Base-by-base conservation (phyloP, 1,284 basidiomycete genomes). In the Trametes polyzona region DNA sequence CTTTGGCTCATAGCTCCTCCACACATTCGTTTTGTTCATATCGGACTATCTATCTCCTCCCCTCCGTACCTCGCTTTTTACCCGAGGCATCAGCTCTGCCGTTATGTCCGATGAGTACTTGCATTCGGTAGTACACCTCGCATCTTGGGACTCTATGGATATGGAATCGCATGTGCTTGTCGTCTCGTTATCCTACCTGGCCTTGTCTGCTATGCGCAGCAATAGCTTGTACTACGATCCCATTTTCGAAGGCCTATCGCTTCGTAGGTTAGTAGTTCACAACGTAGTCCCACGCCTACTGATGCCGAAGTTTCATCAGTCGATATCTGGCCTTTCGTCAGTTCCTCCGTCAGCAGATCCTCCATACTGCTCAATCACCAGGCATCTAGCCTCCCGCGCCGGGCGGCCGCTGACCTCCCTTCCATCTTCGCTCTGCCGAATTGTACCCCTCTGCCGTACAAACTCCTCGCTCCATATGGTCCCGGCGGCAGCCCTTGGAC, bases 11-110 rank as follows among this genome's bases (percentile, higher is more conserved):
- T 14, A 16, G 16, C 19, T 30, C n/a, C 21, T 35, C 19, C 29
- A 26, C 37, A 50, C 48, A 14, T 23, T 50, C 48, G 27, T 40
- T 50, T 24, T 35, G 44, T 32, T 21, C 16, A 49, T 49, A 50
- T 50, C 26, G 48, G 48, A 50, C 48, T 32, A 23, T 23, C 17
- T 14, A 12, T 35, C 30, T 14, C 23, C 24, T 17, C 37, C 37
- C 9, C 19, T 21, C 7, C 23, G 21, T 23, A 40, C 23, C 2
- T 40, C 30, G 8, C 21, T 35, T 19, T 17, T 21, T 21, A 23
- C 26, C 21, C 36, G 44, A 23, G 16, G 32, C 8, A 27, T 7
- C 30, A 17, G n/a, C 11, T 14, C 46, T 21, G 32, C 26, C 21
- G 24, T 47, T n/a, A 12, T 14, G 12, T 23, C 24, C 21, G 10